A percentile compares a stretch with the other conserved stretches of the same genome.
These are phyloP conservation scores for Panicum miliaceum DNA, from an alignment of 176 grass and related monocot species.

Conservation along the genomic window DNA sequence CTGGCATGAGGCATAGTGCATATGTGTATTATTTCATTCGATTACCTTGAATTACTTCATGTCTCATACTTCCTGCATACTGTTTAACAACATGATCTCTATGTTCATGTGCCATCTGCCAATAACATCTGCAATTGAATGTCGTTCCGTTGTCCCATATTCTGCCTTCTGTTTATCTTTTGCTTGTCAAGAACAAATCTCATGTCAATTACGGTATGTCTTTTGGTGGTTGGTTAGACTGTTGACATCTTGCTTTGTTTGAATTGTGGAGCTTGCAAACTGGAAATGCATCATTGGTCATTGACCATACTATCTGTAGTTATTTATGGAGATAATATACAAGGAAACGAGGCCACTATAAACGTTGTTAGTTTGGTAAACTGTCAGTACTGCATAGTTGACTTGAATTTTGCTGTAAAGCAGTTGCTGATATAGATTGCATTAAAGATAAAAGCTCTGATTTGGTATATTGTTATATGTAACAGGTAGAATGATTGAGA, in stretches of 20 bases:
- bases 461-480: not conserved
- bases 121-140: constrained; percentile 3
- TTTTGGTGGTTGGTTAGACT: constrained; percentile 13
- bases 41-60: constrained; percentile 12
- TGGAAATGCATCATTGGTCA: not conserved
- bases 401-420: not conserved
- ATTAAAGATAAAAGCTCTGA: not conserved
- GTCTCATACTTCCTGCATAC: constrained; percentile 24
- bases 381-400: not conserved
- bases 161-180: not conserved
- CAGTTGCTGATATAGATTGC: not conserved
- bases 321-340: not conserved
- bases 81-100: too few relatives aligned
- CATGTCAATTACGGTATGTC: too few relatives aligned
- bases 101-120: not conserved
- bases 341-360: not conserved
- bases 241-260: constrained; percentile 33
- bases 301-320: not conserved
- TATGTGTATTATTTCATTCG: not conserved
- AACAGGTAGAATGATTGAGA: not conserved
- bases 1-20: not conserved
- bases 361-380: not conserved
- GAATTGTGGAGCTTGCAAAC: not conserved
- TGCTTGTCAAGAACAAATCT: not conserved
- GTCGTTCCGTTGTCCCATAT: not conserved